A percentile compares a stretch with the other conserved stretches of the same genome.
Conservation (phyloP, 2,329 filamentous ascomycete genomes). For the Berkeleyomyces rouxiae region DNA sequence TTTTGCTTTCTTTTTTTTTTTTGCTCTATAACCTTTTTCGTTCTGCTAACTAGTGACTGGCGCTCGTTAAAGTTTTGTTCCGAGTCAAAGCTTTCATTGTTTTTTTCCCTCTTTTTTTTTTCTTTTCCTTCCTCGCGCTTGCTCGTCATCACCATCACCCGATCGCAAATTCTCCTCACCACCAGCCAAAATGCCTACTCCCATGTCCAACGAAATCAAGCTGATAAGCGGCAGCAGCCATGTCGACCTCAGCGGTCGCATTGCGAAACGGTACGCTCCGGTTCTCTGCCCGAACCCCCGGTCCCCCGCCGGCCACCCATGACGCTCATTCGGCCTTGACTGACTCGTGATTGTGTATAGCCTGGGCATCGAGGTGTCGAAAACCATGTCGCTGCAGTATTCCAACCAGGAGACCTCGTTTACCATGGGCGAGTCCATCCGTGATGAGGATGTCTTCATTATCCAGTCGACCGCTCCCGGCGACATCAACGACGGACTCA, state of each 20-base stretch:
- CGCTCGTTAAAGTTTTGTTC: not conserved
- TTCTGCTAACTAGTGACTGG: not conserved
- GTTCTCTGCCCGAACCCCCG: not conserved
- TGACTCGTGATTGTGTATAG: slow-evolving; percentile 27
- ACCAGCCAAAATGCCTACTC: slow-evolving; percentile 15
- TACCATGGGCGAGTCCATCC: slow-evolving; percentile 86
- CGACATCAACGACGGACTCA: slow-evolving; percentile 93
- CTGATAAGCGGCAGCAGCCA: slow-evolving; percentile 34
- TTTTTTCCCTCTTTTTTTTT: not conserved
- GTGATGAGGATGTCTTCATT: slow-evolving; percentile 95
- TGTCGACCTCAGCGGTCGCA: slow-evolving; percentile 30
- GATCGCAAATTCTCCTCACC: not conserved
- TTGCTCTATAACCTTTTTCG: not conserved
- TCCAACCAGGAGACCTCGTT: slow-evolving; percentile 80
- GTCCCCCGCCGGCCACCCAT: not conserved
- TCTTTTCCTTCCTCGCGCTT: not conserved
- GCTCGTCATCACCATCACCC: not conserved
- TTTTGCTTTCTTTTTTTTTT: not conserved
- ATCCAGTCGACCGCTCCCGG: slow-evolving; percentile 87
- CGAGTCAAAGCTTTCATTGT: not conserved
- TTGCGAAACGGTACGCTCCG: slow-evolving; percentile 26
- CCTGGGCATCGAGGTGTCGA: slow-evolving; percentile 60
- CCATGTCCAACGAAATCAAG: slow-evolving; percentile 37
- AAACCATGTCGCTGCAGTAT: slow-evolving; percentile 68
- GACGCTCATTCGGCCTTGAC: not conserved